Conservation (phyloP, 306 rosid species). For the Citrullus colocynthis region DNA sequence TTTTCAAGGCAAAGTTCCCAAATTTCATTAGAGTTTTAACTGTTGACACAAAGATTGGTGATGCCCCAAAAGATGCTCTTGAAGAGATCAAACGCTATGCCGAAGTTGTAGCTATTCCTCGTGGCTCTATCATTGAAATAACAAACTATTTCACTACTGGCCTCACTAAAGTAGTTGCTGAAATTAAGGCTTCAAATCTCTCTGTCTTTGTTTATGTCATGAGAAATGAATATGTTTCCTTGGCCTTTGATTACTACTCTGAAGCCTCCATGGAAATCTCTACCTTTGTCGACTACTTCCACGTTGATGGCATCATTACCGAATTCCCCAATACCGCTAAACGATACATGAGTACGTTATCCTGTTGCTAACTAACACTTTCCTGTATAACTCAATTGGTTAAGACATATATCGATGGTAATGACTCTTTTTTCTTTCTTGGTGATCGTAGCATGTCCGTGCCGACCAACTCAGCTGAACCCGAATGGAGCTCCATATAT, state of each 20-base stretch:
- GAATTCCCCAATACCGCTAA: conserved; percentile 68
- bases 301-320: conserved; percentile 57
- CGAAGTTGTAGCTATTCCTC: conserved; percentile 38
- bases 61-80: conserved; percentile 29
- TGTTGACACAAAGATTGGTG: not conserved
- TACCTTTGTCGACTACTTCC: conserved; percentile 22
- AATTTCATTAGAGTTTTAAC: conserved; percentile 1
- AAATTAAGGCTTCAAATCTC: conserved; percentile 47
- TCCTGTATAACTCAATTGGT: not conserved
- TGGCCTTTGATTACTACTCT: conserved; percentile 57
- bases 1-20: not conserved
- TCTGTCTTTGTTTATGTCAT: conserved; percentile 32
- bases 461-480: conserved; percentile 21
- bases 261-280: conserved; percentile 62
- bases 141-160: conserved; percentile 14
- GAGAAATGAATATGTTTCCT: conserved; percentile 49
- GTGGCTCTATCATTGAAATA: conserved; percentile 8
- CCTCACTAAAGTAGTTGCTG: conserved; percentile 32
- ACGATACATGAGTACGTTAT: conserved; percentile 46
- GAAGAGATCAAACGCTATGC: conserved; percentile 65
- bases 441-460: conserved; percentile 45
- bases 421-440: not conserved
- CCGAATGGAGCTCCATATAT: not conserved
- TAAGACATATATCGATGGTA: not conserved
- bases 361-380: not conserved